phyloP scores from a whole-genome alignment of 768 basidiomycete species.

The Candolleomyces eurysporus region DNA sequence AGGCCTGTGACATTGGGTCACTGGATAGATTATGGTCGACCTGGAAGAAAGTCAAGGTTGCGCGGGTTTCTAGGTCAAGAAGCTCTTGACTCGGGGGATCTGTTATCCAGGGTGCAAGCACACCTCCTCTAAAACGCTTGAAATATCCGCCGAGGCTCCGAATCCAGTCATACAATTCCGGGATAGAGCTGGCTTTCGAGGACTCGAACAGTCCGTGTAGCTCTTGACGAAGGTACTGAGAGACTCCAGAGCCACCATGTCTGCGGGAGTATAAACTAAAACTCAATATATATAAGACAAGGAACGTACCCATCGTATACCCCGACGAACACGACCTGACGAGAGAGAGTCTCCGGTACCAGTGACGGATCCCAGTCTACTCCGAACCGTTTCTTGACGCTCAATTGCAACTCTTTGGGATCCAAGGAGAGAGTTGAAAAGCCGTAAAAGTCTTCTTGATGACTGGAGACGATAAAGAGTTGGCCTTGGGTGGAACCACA shows the following conservation, averaged over 20 bases:
- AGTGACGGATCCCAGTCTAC: slow-evolving; percentile 71
- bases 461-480: background rate
- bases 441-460: slow-evolving; percentile 83
- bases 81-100: slow-evolving; percentile 28
- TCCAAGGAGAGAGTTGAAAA: slow-evolving; percentile 75
- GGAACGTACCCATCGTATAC: slow-evolving; percentile 83
- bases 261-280: slow-evolving; percentile 36
- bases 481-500: background rate
- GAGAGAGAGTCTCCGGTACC: slow-evolving; percentile 53
- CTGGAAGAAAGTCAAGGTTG: slow-evolving; percentile 85
- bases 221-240: slow-evolving; percentile 82
- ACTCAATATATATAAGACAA: background rate
- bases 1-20: slow-evolving; percentile 66
- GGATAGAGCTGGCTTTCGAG: slow-evolving; percentile 66
- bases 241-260: slow-evolving; percentile 89
- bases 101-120: slow-evolving; percentile 65
- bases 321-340: slow-evolving; percentile 83
- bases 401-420: slow-evolving; percentile 67
- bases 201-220: slow-evolving; percentile 84
- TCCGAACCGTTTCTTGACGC: slow-evolving; percentile 58
- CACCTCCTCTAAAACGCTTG: slow-evolving; percentile 82
- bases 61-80: slow-evolving; percentile 80
- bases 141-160: slow-evolving; percentile 89
- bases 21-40: slow-evolving; percentile 73
- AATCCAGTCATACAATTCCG: slow-evolving; percentile 74